phyloP scores from a whole-genome alignment of 78 protist genomes.

The Tieghemostelium lacteum region DNA sequence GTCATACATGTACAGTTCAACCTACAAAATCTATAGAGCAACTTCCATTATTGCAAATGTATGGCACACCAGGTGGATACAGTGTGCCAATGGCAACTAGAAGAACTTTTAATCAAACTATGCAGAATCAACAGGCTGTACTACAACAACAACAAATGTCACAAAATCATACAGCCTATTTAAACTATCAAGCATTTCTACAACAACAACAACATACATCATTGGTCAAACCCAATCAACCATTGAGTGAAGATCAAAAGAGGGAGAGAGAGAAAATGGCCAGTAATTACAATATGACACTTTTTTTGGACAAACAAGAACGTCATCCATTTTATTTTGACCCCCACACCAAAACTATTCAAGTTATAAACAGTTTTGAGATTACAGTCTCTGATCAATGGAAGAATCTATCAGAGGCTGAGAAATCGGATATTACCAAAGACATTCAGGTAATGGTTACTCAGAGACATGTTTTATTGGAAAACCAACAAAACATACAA shows the following conservation, averaged over 20 bases:
- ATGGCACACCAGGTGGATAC: no score
- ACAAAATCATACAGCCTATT: neutral
- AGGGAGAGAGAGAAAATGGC: slow-evolving; percentile 50
- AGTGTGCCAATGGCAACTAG: slow-evolving; percentile 39
- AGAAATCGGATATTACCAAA: neutral
- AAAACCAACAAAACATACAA: slow-evolving; percentile 54
- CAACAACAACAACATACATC: slow-evolving; percentile 43
- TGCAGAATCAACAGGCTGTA: neutral
- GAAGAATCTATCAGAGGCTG: slow-evolving; percentile 14
- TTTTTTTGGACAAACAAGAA: slow-evolving; percentile 65
- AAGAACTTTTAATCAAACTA: slow-evolving; percentile 10
- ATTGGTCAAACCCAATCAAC: neutral
- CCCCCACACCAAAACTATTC: slow-evolving; percentile 67
- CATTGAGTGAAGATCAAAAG: slow-evolving; percentile 40
- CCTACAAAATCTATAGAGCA: neutral
- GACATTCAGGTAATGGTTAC: slow-evolving; percentile 35
- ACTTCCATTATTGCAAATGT: neutral
- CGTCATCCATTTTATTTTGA: slow-evolving; percentile 65
- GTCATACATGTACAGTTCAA: slow-evolving; percentile 46
- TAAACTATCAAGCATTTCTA: neutral
- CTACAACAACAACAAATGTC: slow-evolving; percentile 7
- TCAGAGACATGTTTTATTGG: neutral
- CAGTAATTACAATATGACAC: slow-evolving; percentile 13
- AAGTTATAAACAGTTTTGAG: slow-evolving; percentile 68
- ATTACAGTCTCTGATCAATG: slow-evolving; percentile 46